phyloP scores from a whole-genome alignment of 176 grass and related monocot genomes.

The Rhynchospora pubera region DNA sequence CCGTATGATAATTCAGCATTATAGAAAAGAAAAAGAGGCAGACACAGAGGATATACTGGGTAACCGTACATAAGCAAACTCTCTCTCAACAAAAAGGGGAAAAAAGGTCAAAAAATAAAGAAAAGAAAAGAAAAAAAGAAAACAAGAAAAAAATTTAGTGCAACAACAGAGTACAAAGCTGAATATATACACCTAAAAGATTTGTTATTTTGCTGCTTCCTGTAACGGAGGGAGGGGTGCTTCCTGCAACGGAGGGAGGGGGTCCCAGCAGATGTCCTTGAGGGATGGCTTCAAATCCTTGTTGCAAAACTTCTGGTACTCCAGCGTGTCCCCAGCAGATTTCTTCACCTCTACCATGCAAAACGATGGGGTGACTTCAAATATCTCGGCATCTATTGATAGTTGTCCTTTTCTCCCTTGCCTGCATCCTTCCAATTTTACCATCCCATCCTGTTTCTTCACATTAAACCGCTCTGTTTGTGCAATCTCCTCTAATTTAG shows the following conservation, averaged over 20 bases:
- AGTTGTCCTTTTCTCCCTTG: conserved; percentile 82
- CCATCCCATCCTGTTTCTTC: conserved; percentile 61
- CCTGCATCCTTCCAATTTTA: conserved; percentile 59
- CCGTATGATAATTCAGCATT: not conserved
- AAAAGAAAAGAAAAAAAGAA: not conserved
- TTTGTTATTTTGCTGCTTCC: conserved; percentile 5
- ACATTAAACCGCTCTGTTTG: conserved; percentile 67
- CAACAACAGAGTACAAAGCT: not conserved
- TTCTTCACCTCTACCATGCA: conserved; percentile 83
- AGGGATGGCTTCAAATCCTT: conserved; percentile 69
- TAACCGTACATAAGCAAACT: not conserved
- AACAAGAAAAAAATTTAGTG: not conserved
- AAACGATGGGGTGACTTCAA: conserved; percentile 68
- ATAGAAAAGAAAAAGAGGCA: not conserved
- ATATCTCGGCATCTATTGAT: conserved; percentile 73
- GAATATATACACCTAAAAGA: not conserved
- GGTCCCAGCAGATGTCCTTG: conserved; percentile 65
- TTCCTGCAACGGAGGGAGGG: conserved; percentile 30
- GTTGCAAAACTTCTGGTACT: conserved; percentile 80
- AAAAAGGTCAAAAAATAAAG: not conserved
- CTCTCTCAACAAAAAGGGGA: not conserved
- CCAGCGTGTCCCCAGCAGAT: conserved; percentile 76
- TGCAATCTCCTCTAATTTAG: conserved; percentile 84
- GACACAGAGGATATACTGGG: not conserved
- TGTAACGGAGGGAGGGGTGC: conserved; percentile 35